Base-by-base conservation (phyloP, 2,329 filamentous ascomycete species). In the Neofusicoccum cordaticola region DNA sequence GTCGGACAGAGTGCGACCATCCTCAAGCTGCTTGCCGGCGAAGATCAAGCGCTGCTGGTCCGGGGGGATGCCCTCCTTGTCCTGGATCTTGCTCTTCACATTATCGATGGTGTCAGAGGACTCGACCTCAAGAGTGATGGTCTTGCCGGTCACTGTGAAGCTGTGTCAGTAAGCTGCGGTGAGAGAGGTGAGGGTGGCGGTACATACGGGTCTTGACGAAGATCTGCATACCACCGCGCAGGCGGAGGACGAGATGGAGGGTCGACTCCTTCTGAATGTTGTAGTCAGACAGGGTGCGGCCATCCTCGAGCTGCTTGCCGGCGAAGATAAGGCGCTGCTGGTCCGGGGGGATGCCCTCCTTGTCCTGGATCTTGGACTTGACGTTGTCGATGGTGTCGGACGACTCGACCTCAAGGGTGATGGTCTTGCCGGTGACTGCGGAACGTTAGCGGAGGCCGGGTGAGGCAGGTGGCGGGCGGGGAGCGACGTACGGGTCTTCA, bases 251-350 rank as follows among this genome's bases (percentile, higher is more conserved):
- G 45, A 92, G 81, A 71, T 92, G 90, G 6, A 92, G 94, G 94
- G 19, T 19, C 19, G 19, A 19, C 19, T 19, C 90, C 91, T 97
- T 97, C 87, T 97, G 93, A 84, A 98, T 97, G 87, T 97, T 97
- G 90, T 97, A 97, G 86, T 97, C 93, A 80, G 89, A 92, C 71
- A 97, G 88, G 69, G 94, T 97, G 78, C 93, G 91, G 84, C 93
- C 93, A 85, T 98, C 94, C 88, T 97, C 94, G 72, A 98, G 90
- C 86, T 97, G 94, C 90, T 97, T 97, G 82, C 94, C 93, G 76
- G 93, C 93, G 82, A 98, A 98, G 85, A 97, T 97, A 86, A 98
- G 83, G 79, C 94, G 93, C 88, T 98, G 94, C 84, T 97, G 93
- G 84, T 97, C 94, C 72, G 93, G 93, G 19, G 19, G 19, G 65